Base-by-base conservation (phyloP, 1,284 basidiomycete genomes). In the Ustilago bromivora region DNA sequence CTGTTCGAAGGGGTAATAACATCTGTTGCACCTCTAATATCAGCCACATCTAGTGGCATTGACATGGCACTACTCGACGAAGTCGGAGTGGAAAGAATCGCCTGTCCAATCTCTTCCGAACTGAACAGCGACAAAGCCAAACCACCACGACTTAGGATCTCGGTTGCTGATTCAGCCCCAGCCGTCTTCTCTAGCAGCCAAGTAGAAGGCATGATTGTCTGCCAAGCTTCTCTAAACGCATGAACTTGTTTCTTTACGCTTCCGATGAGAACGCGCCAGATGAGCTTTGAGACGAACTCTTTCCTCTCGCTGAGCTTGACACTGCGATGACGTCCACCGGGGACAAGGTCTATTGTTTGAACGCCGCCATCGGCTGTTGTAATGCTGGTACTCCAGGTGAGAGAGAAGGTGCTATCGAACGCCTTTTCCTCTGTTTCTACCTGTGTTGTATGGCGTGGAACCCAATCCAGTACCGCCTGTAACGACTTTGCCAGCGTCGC, bases 341-440 rank as follows among this genome's bases (percentile, higher is more conserved):
- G 75, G 0, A 73, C 66, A 13, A 77, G 55, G 28, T 77, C 75
- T 28, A 77, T 56, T 5, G 64, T 73, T 19, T 49, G 54, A 23
- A 72, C 43, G 19, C 51, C 60, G 2, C 70, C 74, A 3, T 55
- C 35, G 1, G 32, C 57, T 4, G 52, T 62, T 9, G 40, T 28
- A 4, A 77, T 61, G 8, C 36, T 62, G 4, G 75, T 70, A 40
- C 70, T 73, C 75, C 75, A 77, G 17, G 67, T 70, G n/a, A 77
- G 61, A 7, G 71, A 64, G 19, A 77, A 77, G 0, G 71, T 77
- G 34, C 47, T 55, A 6, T 77, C 75, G 15, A 77, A 77, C 52
- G 28, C 19, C 15, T 46, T 49, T 1, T 71, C 69, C 13, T 35
- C 23, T 28, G 23, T 54, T 0, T 76, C 66, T 5, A 31, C 38